Percentiles rank a stretch among this genome's conserved stretches.
phyloP scores from a whole-genome alignment of 2,329 filamentous ascomycete species.

The Xylaria hypoxylon region DNA sequence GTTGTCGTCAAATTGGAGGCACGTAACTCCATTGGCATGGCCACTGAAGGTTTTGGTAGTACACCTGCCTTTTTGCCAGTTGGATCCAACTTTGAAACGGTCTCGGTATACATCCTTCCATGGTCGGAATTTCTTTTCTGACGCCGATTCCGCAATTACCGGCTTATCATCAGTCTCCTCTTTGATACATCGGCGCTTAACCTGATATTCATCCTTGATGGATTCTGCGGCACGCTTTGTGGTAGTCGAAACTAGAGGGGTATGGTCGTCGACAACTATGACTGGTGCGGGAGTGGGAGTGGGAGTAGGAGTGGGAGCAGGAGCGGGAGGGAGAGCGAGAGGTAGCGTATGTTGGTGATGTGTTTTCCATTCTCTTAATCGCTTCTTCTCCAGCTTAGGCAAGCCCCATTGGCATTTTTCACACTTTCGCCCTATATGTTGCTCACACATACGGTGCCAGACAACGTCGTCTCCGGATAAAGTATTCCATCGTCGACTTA shows the following conservation, averaged over 20 bases:
- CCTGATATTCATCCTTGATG: slow-evolving; percentile 41
- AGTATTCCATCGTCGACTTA: slow-evolving; percentile 86
- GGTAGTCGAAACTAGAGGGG: slow-evolving; percentile 35
- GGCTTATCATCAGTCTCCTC: slow-evolving; percentile 39
- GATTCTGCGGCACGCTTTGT: slow-evolving; percentile 53
- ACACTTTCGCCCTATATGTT: slow-evolving; percentile 84
- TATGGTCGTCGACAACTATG: slow-evolving; percentile 24
- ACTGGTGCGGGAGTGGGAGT: slow-evolving; percentile 15
- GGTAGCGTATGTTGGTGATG: slow-evolving; percentile 71
- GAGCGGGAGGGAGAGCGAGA: slow-evolving; percentile 10
- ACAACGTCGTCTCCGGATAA: slow-evolving; percentile 98
- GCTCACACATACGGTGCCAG: slow-evolving; percentile 98
- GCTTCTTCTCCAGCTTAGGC: slow-evolving; percentile 88
- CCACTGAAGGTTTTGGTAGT: slow-evolving; percentile 86
- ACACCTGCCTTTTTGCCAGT: slow-evolving; percentile 96
- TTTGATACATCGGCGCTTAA: slow-evolving; percentile 54
- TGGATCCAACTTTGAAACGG: slow-evolving; percentile 92
- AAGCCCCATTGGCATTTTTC: slow-evolving; percentile 96
- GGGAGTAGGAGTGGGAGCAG: too few relatives aligned
- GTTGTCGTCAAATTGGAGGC: slow-evolving; percentile 80
- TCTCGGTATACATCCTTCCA: slow-evolving; percentile 99
- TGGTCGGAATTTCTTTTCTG: slow-evolving; percentile 69
- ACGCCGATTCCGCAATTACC: slow-evolving; percentile 45
- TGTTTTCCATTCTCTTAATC: slow-evolving; percentile 85
- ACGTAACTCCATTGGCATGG: slow-evolving; percentile 85